Conservation (phyloP, 2,329 filamentous ascomycete genomes). For the Claviceps monticola region DNA sequence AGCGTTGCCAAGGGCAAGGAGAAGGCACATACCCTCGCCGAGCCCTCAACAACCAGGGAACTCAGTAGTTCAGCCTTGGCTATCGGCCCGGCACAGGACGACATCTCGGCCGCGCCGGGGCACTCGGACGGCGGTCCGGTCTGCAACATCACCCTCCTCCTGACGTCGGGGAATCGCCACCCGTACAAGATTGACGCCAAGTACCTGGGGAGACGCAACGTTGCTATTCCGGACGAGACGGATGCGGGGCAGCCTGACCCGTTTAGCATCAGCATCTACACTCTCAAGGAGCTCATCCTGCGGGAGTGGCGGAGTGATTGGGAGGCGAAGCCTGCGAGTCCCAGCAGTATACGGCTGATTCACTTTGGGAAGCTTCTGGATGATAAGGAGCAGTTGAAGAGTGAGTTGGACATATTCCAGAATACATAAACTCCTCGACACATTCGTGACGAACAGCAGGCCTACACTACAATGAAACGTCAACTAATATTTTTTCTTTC, state of each 20-base stretch:
- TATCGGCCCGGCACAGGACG: conserved; percentile 29
- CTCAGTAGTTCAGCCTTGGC: conserved; percentile 24
- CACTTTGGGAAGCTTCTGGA: conserved; percentile 84
- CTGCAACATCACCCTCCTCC: conserved; percentile 67
- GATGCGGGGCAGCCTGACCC: conserved; percentile 54
- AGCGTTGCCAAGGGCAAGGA: conserved; percentile 21
- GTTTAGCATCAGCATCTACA: conserved; percentile 84
- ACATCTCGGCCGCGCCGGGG: conserved; percentile 22
- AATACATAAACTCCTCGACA: no score
- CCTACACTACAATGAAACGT: no score
- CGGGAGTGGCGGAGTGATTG: conserved; percentile 88
- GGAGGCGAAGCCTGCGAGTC: conserved; percentile 75
- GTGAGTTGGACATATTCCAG: conserved; percentile 34
- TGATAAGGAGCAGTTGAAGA: conserved; percentile 72
- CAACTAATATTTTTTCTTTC: no score
- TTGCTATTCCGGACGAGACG: conserved; percentile 55
- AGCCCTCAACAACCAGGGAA: conserved; percentile 16
- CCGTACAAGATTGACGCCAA: conserved; percentile 82
- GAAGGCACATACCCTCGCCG: conserved; percentile 12
- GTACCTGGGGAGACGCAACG: conserved; percentile 69
- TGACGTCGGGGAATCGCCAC: conserved; percentile 70
- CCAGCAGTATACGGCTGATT: conserved; percentile 80
- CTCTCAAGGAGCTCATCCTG: conserved; percentile 84
- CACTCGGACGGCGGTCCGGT: conserved; percentile 24
- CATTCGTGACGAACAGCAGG: no score